phyloP scores from a whole-genome alignment of 2,329 filamentous ascomycete species.

The Pseudocercospora crystallina region DNA sequence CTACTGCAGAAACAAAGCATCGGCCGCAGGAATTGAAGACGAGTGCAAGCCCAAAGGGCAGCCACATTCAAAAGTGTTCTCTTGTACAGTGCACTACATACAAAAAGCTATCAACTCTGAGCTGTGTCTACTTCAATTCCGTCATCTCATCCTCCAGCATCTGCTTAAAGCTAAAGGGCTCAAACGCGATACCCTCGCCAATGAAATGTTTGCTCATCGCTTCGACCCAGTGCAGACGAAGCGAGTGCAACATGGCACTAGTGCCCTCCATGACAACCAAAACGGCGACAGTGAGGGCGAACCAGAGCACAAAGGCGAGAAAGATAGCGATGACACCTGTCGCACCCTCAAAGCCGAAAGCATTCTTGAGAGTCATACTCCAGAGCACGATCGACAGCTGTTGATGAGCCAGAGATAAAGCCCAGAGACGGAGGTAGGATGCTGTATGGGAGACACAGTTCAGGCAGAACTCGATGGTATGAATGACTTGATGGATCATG shows the following conservation, averaged over 20 bases:
- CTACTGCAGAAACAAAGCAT: too few relatives aligned
- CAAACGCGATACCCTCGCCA: constrained; percentile 77
- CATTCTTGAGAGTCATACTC: constrained; percentile 87
- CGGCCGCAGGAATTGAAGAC: too few relatives aligned
- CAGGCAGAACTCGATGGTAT: constrained; percentile 98
- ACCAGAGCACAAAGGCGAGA: constrained; percentile 83
- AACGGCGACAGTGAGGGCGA: constrained; percentile 75
- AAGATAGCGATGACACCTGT: constrained; percentile 78
- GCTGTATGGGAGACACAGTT: constrained; percentile 99
- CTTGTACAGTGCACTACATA: too few relatives aligned
- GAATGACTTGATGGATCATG: constrained; percentile 99
- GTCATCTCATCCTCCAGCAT: constrained; percentile 75
- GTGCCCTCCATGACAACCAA: constrained; percentile 95
- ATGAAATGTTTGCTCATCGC: constrained; percentile 98
- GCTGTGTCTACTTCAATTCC: constrained; percentile 33
- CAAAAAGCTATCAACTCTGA: too few relatives aligned
- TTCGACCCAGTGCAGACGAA: constrained; percentile 93
- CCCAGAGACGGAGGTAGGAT: constrained; percentile 98
- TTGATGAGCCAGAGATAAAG: constrained; percentile 93
- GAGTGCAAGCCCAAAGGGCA: too few relatives aligned
- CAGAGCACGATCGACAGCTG: constrained; percentile 95
- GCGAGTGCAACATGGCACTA: constrained; percentile 89
- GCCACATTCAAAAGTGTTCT: too few relatives aligned
- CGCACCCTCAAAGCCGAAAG: constrained; percentile 61
- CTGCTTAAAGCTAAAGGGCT: constrained; percentile 83